These are phyloP conservation scores for Phialocephala sp. DNA, from an alignment of 2,329 filamentous ascomycete genomes.

Conservation along the genomic window DNA sequence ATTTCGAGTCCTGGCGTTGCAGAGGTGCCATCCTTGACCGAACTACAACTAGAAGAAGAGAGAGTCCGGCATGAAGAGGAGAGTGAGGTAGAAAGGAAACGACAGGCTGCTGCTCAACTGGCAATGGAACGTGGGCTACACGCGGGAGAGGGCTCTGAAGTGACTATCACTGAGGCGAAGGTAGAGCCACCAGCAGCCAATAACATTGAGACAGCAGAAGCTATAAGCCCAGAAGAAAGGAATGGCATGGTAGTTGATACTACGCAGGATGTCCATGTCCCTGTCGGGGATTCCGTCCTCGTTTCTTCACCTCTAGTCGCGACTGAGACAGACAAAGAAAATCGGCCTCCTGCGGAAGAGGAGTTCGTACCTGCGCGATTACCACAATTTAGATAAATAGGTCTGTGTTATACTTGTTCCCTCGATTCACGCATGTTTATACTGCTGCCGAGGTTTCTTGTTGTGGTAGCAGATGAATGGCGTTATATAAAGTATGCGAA, in stretches of 20 bases:
- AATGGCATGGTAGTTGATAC: background rate
- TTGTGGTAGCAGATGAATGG: slow-evolving; percentile 26
- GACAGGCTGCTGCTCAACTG: slow-evolving; percentile 57
- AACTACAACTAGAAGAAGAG: slow-evolving; percentile 60
- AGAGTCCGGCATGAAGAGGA: slow-evolving; percentile 54
- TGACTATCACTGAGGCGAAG: slow-evolving; percentile 36
- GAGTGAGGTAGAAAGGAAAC: slow-evolving; percentile 57
- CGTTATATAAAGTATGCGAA: slow-evolving; percentile 43
- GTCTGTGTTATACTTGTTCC: background rate
- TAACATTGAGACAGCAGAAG: slow-evolving; percentile 17
- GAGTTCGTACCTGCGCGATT: slow-evolving; percentile 64
- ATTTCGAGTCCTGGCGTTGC: slow-evolving; percentile 45
- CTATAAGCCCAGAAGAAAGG: slow-evolving; percentile 3
- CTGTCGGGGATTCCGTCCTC: background rate
- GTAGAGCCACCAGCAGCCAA: slow-evolving; percentile 20
- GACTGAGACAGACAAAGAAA: background rate
- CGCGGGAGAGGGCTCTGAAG: slow-evolving; percentile 43
- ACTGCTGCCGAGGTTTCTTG: slow-evolving; percentile 7
- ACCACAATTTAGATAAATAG: slow-evolving; percentile 55
- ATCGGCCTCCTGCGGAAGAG: slow-evolving; percentile 18
- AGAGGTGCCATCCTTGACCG: slow-evolving; percentile 53
- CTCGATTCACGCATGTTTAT: background rate
- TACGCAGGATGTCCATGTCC: background rate
- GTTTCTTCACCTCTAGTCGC: background rate
- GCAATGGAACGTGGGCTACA: slow-evolving; percentile 56